Evolutionary conservation across 1,139 yeast species (phyloP).

Genomic region (Scheffersomyces stambukii): DNA sequence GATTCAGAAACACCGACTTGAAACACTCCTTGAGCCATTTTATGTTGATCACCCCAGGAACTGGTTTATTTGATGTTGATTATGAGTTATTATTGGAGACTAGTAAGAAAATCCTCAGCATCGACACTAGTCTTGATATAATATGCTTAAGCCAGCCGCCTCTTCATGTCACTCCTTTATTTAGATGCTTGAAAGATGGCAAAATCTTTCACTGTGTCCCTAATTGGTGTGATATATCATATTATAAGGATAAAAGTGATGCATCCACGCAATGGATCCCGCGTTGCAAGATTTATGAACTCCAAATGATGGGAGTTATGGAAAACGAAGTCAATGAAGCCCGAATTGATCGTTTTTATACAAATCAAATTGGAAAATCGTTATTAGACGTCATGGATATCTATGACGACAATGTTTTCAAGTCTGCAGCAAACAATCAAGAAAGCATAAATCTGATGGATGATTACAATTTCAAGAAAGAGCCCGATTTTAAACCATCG

Average conservation of each 20-base stretch:
- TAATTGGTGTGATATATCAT: slow-evolving; percentile 90
- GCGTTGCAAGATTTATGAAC: slow-evolving; percentile 85
- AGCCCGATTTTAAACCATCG: slow-evolving; percentile 20
- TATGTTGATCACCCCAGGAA: slow-evolving; percentile 83
- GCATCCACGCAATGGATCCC: slow-evolving; percentile 77
- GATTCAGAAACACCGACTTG: slow-evolving; percentile 80
- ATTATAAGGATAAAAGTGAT: slow-evolving; percentile 59
- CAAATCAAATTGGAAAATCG: slow-evolving; percentile 20
- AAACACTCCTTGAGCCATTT: slow-evolving; percentile 85
- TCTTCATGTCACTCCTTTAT: slow-evolving; percentile 83
- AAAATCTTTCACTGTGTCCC: slow-evolving; percentile 77
- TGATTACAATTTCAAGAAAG: too few species aligned
- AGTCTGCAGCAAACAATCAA: slow-evolving; percentile 17
- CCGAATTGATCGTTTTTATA: slow-evolving; percentile 51
- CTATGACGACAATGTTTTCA: slow-evolving; percentile 58
- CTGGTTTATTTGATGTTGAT: slow-evolving; percentile 91
- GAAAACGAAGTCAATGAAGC: slow-evolving; percentile 77
- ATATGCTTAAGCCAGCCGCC: slow-evolving; percentile 91
- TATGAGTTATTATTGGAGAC: slow-evolving; percentile 72
- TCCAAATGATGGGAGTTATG: slow-evolving; percentile 98
- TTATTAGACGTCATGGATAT: slow-evolving; percentile 50
- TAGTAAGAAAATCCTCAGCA: slow-evolving; percentile 66
- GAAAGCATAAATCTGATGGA: too few species aligned
- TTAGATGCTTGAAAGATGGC: slow-evolving; percentile 57
- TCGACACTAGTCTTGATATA: slow-evolving; percentile 85